These are phyloP conservation scores for Cyclotella kingstonii DNA, from an alignment of 108 stramenopile species.

Conservation along the genomic window DNA sequence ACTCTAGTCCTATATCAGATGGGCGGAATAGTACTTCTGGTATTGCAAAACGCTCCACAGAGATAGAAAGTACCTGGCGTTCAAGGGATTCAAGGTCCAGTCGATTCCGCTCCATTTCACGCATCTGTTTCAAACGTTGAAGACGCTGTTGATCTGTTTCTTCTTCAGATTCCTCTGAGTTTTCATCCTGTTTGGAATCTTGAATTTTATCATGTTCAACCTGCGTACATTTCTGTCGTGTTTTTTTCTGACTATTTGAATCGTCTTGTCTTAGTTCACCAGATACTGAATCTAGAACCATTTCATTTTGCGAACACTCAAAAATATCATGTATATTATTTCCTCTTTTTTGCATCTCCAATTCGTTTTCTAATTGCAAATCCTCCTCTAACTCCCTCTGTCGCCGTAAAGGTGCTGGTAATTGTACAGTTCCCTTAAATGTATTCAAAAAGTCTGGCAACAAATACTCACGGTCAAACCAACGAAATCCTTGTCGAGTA, in stretches of 20 bases:
- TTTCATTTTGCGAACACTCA: constrained; percentile 15
- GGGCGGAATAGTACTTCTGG: constrained; percentile 94
- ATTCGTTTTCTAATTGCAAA: constrained; percentile 21
- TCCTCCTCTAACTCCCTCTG: constrained; percentile 43
- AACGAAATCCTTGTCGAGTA: constrained; percentile 52
- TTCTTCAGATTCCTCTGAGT: constrained; percentile 73
- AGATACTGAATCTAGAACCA: neutral
- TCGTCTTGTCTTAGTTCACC: neutral
- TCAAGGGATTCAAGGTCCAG: constrained; percentile 58
- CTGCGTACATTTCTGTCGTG: neutral
- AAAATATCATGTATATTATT: constrained; percentile 11
- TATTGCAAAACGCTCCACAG: constrained; percentile 88
- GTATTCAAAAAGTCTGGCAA: constrained; percentile 88
- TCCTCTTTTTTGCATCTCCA: constrained; percentile 26
- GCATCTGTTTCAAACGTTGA: constrained; percentile 54
- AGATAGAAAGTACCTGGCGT: constrained; percentile 73
- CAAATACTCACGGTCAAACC: constrained; percentile 83
- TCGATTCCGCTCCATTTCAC: constrained; percentile 63
- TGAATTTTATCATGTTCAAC: constrained; percentile 16
- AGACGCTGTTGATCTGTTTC: constrained; percentile 66
- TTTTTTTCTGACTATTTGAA: constrained; percentile 6
- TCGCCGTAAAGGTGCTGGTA: constrained; percentile 54
- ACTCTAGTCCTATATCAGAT: constrained; percentile 83
- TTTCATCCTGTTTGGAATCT: constrained; percentile 21
- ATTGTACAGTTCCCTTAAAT: constrained; percentile 55